Percentiles rank a stretch among this genome's conserved stretches.
phyloP scores from a whole-genome alignment of 139 green algal genomes.

The Gonium pectorale region DNA sequence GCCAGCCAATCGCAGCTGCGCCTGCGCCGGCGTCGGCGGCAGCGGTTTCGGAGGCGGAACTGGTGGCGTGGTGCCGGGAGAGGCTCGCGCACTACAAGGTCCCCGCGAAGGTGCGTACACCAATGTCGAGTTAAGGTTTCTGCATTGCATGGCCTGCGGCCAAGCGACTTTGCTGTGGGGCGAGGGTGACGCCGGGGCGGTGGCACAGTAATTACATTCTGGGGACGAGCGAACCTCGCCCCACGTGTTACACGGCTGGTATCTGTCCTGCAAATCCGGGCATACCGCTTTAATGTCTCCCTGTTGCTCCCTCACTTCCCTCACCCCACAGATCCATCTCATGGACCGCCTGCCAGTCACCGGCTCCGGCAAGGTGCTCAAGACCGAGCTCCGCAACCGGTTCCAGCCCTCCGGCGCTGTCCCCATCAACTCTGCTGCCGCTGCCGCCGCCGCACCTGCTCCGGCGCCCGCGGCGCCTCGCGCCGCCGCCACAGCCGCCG shows the following conservation, averaged over 20 bases:
- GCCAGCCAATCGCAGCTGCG: not conserved
- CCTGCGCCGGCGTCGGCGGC: not conserved
- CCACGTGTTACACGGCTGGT: too few species aligned
- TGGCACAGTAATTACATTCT: too few species aligned
- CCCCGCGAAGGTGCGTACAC: slow-evolving; percentile 51
- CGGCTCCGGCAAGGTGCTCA: slow-evolving; percentile 89
- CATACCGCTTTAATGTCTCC: too few species aligned
- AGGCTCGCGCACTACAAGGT: slow-evolving; percentile 88
- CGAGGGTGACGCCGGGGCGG: too few species aligned
- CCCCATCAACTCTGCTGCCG: not conserved
- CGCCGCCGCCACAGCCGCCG: too few species aligned
- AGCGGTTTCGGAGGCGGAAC: slow-evolving; percentile 35
- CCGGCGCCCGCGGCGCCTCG: not conserved
- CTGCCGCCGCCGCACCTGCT: not conserved
- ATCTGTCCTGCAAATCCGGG: too few species aligned
- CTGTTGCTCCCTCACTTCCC: too few species aligned
- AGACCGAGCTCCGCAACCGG: slow-evolving; percentile 72
- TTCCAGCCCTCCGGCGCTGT: not conserved
- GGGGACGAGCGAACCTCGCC: too few species aligned
- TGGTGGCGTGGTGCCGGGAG: slow-evolving; percentile 79
- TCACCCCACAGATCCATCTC: slow-evolving; percentile 63
- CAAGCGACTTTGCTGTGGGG: too few species aligned
- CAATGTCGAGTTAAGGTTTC: too few species aligned
- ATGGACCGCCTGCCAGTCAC: slow-evolving; percentile 80
- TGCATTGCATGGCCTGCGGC: too few species aligned